phyloP scores from a whole-genome alignment of 1,139 yeast species.

The Hyphopichia burtonii region DNA sequence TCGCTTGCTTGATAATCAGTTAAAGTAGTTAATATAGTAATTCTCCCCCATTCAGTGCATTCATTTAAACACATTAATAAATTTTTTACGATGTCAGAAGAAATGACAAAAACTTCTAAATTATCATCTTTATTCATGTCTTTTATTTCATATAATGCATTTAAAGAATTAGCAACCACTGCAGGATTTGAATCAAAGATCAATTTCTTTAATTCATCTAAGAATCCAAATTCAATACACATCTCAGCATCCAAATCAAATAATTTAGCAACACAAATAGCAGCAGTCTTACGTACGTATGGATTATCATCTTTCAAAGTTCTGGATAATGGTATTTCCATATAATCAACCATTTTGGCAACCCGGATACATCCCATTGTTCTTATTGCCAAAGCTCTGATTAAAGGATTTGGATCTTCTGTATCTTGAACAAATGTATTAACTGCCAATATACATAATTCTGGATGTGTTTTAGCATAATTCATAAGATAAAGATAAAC shows the following conservation, averaged over 20 bases:
- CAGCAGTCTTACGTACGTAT: constrained; percentile 96
- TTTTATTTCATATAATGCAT: constrained; percentile 79
- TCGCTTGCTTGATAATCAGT: constrained; percentile 63
- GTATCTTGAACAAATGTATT: constrained; percentile 97
- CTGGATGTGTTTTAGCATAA: constrained; percentile 95
- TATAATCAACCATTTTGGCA: constrained; percentile 90
- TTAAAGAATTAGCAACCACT: constrained; percentile 94
- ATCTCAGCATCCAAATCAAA: constrained; percentile 81
- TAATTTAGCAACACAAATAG: constrained; percentile 93
- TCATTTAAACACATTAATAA: constrained; percentile 85
- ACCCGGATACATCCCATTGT: constrained; percentile 99
- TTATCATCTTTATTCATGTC: constrained; percentile 57
- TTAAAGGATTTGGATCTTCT: constrained; percentile 94
- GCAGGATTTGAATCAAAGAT: constrained; percentile 90
- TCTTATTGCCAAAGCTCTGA: constrained; percentile 92
- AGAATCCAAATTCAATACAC: constrained; percentile 85
- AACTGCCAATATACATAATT: constrained; percentile 91
- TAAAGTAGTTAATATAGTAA: constrained; percentile 80
- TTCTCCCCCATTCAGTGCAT: constrained; percentile 99
- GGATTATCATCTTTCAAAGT: constrained; percentile 93
- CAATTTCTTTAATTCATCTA: constrained; percentile 65
- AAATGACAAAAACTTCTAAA: constrained; percentile 38
- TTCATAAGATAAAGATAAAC: constrained; percentile 95
- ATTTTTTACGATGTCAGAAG: constrained; percentile 53
- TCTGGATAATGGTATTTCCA: constrained; percentile 84